Evolutionary conservation across 768 basidiomycete genomes (phyloP).

Genomic region (Inosperma sp.): DNA sequence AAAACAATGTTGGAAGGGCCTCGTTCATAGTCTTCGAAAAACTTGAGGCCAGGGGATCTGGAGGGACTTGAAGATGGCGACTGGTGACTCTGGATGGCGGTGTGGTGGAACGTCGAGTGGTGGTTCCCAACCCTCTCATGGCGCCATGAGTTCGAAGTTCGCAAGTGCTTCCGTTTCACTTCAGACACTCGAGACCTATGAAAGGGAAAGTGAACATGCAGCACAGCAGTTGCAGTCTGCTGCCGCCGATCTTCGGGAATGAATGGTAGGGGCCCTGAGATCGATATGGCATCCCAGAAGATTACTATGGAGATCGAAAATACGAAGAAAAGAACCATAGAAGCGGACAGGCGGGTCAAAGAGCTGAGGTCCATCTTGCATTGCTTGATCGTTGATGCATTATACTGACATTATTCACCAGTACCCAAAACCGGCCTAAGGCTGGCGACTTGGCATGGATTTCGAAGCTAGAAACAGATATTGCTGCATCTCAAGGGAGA

Average conservation of each 20-base stretch:
- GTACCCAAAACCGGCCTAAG: conserved; percentile 80
- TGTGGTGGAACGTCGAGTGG: conserved; percentile 97
- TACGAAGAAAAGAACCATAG: conserved; percentile 64
- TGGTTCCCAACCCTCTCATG: conserved; percentile 68
- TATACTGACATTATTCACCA: conserved; percentile 26
- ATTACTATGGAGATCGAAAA: conserved; percentile 78
- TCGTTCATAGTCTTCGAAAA: conserved; percentile 92
- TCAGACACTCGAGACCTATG: conserved; percentile 67
- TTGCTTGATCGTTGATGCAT: neutral
- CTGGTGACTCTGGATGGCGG: conserved; percentile 94
- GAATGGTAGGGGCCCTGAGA: conserved; percentile 57
- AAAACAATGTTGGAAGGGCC: conserved; percentile 87
- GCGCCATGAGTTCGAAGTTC: conserved; percentile 91
- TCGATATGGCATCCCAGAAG: conserved; percentile 82
- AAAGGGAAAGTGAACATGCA: conserved; percentile 66
- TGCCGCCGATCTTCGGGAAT: conserved; percentile 45
- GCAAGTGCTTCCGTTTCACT: conserved; percentile 75
- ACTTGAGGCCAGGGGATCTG: conserved; percentile 53
- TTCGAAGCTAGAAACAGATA: conserved; percentile 63
- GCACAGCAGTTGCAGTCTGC: conserved; percentile 55
- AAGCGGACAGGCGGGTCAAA: conserved; percentile 74
- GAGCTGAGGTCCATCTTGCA: conserved; percentile 81
- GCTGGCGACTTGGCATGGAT: conserved; percentile 77
- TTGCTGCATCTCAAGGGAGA: conserved; percentile 49
- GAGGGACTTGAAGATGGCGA: conserved; percentile 66